Base-by-base conservation (phyloP, 2,329 filamentous ascomycete species). In the Apiospora phragmitis region DNA sequence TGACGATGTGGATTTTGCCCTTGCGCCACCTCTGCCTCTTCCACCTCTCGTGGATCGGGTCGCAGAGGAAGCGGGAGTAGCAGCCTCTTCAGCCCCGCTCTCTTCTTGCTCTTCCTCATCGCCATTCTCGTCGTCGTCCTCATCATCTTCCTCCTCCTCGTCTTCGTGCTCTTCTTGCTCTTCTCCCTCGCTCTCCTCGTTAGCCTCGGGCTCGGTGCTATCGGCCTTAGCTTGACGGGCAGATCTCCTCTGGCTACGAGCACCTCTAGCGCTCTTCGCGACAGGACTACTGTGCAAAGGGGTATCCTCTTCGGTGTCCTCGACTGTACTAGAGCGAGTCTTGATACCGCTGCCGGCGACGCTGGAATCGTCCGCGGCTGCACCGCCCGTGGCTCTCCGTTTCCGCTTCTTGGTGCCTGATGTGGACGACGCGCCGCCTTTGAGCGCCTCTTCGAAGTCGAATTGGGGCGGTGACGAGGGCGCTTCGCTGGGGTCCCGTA, bases 251-350 rank as follows among this genome's bases (percentile, higher is more conserved):
- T 83, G 80, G 71, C 85, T 81, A 70, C 84, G 77, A 1, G 81
- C 79, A n/a, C 82, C 81, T 70, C 85, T 82, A 12, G 82, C 83
- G 26, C 82, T 78, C 74, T 81, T 84, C 71, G 79, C 72, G 70
- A 80, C 76, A 69, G 82, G 83, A 68, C 82, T 83, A 69, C 81
- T 79, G 32, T 78, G 77, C 45, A 81, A 80, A n/a, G 82, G 80
- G 5, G 81, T 85, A 62, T 84, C 82, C 51, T 83, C 83, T 73
- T 88, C 86, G 0, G 86, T 86, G 70, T 87, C 86, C 4, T 86
- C 86, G n/a, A 87, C 82, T 7, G 86, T 87, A 73, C 85, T 87
- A 42, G 69, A 83, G 80, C 62, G 81, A 75, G 73, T 85, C 84
- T 69, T 84, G 81, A 73, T 81, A 79, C 68, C 87, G 82, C 75